Evolutionary conservation across 1,284 basidiomycete genomes (phyloP), one percentile per base, ranked within the genome.

Genomic region (Bjerkandera adusta): DNA sequence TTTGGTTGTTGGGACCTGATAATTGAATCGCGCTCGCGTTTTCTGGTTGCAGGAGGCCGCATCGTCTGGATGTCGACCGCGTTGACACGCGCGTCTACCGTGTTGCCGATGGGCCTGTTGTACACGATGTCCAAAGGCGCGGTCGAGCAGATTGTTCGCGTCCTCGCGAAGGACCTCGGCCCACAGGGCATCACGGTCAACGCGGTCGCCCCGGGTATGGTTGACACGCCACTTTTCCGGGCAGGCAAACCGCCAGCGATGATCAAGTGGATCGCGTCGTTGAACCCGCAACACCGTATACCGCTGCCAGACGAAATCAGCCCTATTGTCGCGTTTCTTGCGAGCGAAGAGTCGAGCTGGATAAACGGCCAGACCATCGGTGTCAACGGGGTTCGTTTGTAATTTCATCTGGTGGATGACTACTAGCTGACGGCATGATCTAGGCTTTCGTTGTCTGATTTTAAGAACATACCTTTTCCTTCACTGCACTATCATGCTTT

Each of bases 71-170:
- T 81, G 59, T 79, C 78, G 0, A 71, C 72, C 4, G 73, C 72
- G 42, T 60, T 82, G 45, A 75, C 76, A 3, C 57, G 54, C 11
- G 66, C 70, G 6, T 68, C 73, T 1, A 61, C 64, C 59, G 62
- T 79, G 21, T 59, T 68, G 2, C 71, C 79, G 1, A 73, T 73
- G 48, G 68, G 70, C 11, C 68, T 81, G 18, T 65, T 73, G 43
- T 81, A 80, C 58, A 67, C 71, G 41, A 71, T 74, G 13, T 70
- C 75, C 2, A 82, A 83, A 59, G 80, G 75, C 34, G 78, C 79
- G 1, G 64, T 81, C 44, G 77, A 81, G 55, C 79, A 81, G 51
- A 64, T 81, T 41, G 65, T 72, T n/a, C 73, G 78, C n/a, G 71
- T 79, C 16, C 71, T 82, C 15, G 72, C 78, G 2, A 79, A 80